A percentile compares a stretch with the other conserved stretches of the same genome.
Conservation (phyloP, 177 flowering plant species). For the Tripterygium wilfordii region DNA sequence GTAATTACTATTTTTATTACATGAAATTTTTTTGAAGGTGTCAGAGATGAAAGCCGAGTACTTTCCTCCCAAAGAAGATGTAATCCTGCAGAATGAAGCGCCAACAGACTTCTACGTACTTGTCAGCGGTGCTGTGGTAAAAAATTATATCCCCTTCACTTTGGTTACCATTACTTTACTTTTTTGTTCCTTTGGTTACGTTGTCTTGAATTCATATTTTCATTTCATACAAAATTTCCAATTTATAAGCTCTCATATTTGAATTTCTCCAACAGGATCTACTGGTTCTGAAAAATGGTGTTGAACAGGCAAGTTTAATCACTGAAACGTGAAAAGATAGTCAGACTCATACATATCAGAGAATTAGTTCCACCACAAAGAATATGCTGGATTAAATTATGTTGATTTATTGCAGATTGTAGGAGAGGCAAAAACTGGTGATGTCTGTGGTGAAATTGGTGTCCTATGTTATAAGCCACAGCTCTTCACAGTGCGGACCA, state of each 20-base stretch:
- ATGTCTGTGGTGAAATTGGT: constrained; percentile 82
- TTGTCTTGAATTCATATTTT: background rate
- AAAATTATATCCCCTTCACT: background rate
- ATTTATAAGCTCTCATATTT: constrained; percentile 1
- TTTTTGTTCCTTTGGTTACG: too few relatives aligned
- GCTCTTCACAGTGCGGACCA: constrained; percentile 80
- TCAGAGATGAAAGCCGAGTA: constrained; percentile 98
- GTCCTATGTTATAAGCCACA: constrained; percentile 93
- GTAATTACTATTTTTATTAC: too few relatives aligned
- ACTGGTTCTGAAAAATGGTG: constrained; percentile 54
- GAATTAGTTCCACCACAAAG: background rate
- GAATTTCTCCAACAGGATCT: constrained; percentile 54
- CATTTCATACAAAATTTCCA: background rate
- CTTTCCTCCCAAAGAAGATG: constrained; percentile 96
- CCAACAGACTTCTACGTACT: constrained; percentile 91
- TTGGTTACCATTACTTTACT: too few relatives aligned
- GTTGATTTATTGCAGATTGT: constrained; percentile 41
- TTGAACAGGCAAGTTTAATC: constrained; percentile 57
- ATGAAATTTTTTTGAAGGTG: constrained; percentile 54
- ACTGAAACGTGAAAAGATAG: too few relatives aligned
- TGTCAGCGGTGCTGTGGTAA: constrained; percentile 88
- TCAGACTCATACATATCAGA: background rate
- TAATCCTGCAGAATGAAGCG: constrained; percentile 96
- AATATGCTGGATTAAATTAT: background rate
- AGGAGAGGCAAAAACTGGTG: constrained; percentile 59